Percentiles rank a stretch among this genome's conserved stretches.
Conservation (phyloP, 2,329 filamentous ascomycete genomes). For the Aureobasidium sp. region DNA sequence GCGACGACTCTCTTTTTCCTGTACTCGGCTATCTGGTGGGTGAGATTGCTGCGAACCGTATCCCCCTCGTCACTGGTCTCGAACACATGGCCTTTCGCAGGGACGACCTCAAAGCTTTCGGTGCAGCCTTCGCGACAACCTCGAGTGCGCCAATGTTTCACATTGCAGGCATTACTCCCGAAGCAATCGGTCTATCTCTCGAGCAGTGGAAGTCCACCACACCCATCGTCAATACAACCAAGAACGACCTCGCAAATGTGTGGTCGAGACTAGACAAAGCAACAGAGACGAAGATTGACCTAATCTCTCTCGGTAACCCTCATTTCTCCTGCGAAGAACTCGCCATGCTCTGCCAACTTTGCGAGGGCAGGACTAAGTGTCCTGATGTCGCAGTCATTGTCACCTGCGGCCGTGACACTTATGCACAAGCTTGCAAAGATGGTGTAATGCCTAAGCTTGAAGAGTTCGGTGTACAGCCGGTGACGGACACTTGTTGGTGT, state of each 20-base stretch:
- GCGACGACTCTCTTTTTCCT: constrained; percentile 35
- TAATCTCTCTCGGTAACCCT: constrained; percentile 42
- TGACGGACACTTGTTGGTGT: constrained; percentile 45
- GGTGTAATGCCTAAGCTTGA: constrained; percentile 29
- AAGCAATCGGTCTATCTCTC: constrained; percentile 22
- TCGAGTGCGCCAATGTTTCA: constrained; percentile 42
- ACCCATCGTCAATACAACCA: background rate
- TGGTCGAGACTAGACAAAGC: constrained; percentile 18
- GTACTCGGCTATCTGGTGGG: constrained; percentile 36
- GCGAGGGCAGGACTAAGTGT: constrained; percentile 22
- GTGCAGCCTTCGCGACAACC: constrained; percentile 39
- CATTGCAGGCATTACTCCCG: constrained; percentile 35
- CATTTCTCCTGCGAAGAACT: constrained; percentile 39
- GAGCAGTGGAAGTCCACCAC: background rate
- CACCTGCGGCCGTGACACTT: constrained; percentile 20
- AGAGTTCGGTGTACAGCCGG: constrained; percentile 33
- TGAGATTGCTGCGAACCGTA: constrained; percentile 23
- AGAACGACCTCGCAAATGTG: background rate
- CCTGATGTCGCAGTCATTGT: background rate
- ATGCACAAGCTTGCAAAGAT: constrained; percentile 22
- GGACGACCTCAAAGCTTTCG: constrained; percentile 38
- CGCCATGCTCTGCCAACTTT: constrained; percentile 27
- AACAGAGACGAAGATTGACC: constrained; percentile 23
- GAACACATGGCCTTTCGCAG: constrained; percentile 23
- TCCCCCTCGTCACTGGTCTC: constrained; percentile 34